phyloP scores from a whole-genome alignment of 306 rosid genomes.

The barrel medic (Medicago truncatula) region MtrunA17r5.0-ANR NC_053046.1:19170501-19171000 shows the following conservation, averaged over 20 bases:
- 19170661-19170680: not conserved
- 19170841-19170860: slow-evolving; percentile 92
- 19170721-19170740: not conserved
- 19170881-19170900: slow-evolving; percentile 97
- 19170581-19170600: slow-evolving; percentile 48
- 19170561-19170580: slow-evolving; percentile 99
- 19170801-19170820: slow-evolving; percentile 31
- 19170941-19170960: slow-evolving; percentile 3
- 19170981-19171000: not conserved
- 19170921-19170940: slow-evolving; percentile 23
- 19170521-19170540: slow-evolving; percentile 95
- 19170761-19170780: not conserved
- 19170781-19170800: slow-evolving; percentile 25
- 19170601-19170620: slow-evolving; percentile 19
- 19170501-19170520: slow-evolving; percentile 90
- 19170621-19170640: slow-evolving; percentile 21
- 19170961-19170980: slow-evolving; percentile 8
- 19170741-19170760: slow-evolving; percentile 25
- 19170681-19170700: slow-evolving; percentile 30
- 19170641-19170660: slow-evolving; percentile 7
- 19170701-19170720: slow-evolving; percentile 6
- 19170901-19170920: slow-evolving; percentile 33
- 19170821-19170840: slow-evolving; percentile 94
- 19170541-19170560: slow-evolving; percentile 94
- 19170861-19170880: slow-evolving; percentile 99